Evolutionary conservation across 331 rosid species (phyloP).

Genomic region (Pyracantha coccinea): DNA sequence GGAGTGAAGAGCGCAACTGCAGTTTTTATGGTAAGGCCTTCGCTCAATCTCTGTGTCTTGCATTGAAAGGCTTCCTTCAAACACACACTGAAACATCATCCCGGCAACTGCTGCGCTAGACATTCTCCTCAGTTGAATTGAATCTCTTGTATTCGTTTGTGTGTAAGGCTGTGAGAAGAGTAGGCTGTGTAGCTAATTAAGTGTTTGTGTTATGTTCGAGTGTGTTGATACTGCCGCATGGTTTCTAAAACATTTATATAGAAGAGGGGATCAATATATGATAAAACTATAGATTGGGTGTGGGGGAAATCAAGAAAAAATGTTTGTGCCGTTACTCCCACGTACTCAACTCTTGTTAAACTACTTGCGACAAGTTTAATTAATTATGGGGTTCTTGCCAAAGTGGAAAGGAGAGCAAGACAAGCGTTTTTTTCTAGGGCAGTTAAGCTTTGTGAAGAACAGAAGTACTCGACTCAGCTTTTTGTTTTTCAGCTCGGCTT

Average conservation of each 20-base stretch:
- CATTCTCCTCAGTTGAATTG: neutral
- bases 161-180: neutral
- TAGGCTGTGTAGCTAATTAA: neutral
- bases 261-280: neutral
- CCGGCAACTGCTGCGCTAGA: conserved; percentile 28
- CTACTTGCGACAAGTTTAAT: neutral
- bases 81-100: conserved; percentile 25
- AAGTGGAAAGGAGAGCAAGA: neutral
- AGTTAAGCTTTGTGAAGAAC: neutral
- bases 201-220: neutral
- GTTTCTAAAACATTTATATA: neutral
- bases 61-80: conserved; percentile 40
- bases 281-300: neutral
- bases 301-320: conserved; percentile 7
- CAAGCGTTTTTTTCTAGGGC: conserved; percentile 2
- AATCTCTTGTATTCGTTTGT: neutral
- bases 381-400: neutral
- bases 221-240: neutral
- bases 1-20: conserved; percentile 40
- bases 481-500: neutral
- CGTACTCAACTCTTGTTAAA: neutral
- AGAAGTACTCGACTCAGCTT: neutral
- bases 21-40: conserved; percentile 55
- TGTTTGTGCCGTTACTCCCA: neutral
- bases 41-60: conserved; percentile 33